A percentile compares a stretch with the other conserved stretches of the same genome.
Evolutionary conservation across 306 rosid genomes (phyloP).

Genomic region (Malus fusca): DNA sequence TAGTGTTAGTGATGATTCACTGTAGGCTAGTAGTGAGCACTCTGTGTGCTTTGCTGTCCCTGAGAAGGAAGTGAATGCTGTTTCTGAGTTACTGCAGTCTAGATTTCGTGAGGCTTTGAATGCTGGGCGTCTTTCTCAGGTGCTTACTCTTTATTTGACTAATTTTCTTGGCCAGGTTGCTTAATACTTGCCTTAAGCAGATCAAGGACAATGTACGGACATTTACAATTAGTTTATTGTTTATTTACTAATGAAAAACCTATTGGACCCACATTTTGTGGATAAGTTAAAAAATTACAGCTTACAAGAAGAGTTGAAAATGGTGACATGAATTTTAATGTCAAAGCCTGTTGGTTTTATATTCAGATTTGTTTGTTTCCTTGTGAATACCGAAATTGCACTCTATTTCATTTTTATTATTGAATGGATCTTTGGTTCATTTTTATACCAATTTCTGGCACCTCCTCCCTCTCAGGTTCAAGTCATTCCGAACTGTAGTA

Average conservation of each 20-base stretch:
- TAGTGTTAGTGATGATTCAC: conserved; percentile 6
- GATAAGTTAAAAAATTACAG: background rate
- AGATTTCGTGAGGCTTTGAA: conserved; percentile 91
- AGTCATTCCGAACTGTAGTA: conserved; percentile 85
- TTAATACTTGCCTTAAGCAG: background rate
- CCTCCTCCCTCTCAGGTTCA: conserved; percentile 58
- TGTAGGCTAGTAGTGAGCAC: conserved; percentile 99
- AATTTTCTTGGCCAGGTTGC: conserved; percentile 2
- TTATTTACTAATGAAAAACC: background rate
- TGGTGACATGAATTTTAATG: background rate
- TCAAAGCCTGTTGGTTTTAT: background rate
- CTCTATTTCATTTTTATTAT: background rate
- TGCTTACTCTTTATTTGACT: conserved; percentile 23
- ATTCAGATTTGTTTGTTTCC: background rate
- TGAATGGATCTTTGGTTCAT: background rate
- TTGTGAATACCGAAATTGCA: background rate
- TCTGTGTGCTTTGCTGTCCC: conserved; percentile 99
- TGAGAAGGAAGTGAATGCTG: conserved; percentile 92
- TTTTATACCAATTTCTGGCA: background rate
- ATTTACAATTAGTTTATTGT: background rate
- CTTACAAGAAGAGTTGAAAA: background rate
- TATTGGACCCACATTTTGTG: background rate
- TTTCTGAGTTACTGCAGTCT: conserved; percentile 83
- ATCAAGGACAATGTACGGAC: background rate
- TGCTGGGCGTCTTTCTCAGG: conserved; percentile 98